Percentiles rank a stretch among this genome's conserved stretches.
Conservation (phyloP, 1,139 yeast genomes). For the Lodderomyces beijingensis region DNA sequence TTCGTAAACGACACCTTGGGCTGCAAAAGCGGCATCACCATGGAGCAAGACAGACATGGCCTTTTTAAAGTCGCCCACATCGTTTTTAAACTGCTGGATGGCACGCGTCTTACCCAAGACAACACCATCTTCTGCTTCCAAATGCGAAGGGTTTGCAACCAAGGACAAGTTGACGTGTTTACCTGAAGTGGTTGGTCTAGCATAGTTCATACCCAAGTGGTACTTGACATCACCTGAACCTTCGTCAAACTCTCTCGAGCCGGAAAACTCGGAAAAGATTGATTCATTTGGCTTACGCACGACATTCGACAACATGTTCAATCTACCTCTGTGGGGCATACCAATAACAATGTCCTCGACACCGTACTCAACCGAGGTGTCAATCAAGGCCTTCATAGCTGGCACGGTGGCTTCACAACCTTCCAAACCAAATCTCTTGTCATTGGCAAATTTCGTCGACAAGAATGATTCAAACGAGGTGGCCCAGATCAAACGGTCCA, state of each 20-base stretch:
- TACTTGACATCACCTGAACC: constrained; percentile 99
- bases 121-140: constrained; percentile 98
- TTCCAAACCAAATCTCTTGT: constrained; percentile 96
- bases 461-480: constrained; percentile 89
- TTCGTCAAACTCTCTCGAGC: constrained; percentile 78
- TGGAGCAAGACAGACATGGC: constrained; percentile 92
- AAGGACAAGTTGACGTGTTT: constrained; percentile 90
- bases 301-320: constrained; percentile 94
- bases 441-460: constrained; percentile 95
- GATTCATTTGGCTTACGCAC: constrained; percentile 98
- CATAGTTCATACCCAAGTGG: constrained; percentile 98
- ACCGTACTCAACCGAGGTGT: constrained; percentile 88
- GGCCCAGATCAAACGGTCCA: constrained; percentile 96
- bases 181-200: constrained; percentile 98
- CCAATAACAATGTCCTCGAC: constrained; percentile 96
- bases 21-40: constrained; percentile 99
- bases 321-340: constrained; percentile 99
- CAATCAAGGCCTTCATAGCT: constrained; percentile 94
- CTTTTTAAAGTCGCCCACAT: constrained; percentile 74
- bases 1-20: constrained; percentile 98
- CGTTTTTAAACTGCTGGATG: constrained; percentile 86
- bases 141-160: constrained; percentile 98
- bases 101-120: constrained; percentile 98
- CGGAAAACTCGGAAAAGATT: constrained; percentile 92
- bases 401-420: constrained; percentile 97